Evolutionary conservation across 192 early-diverging fungal genomes (phyloP).

Genomic region (Pilaira anomala): DNA sequence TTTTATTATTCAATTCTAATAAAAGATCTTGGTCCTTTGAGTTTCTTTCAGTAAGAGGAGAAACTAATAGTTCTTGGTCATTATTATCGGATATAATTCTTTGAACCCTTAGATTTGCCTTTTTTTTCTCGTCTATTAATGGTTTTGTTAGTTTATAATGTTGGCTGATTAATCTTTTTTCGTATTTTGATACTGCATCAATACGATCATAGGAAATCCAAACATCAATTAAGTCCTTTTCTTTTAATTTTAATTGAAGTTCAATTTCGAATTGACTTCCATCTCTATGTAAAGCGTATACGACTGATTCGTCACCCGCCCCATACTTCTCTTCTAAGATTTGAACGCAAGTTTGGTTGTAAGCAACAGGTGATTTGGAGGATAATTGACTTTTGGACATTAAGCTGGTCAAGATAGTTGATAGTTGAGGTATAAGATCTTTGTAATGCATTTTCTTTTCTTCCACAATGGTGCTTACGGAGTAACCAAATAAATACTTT

Average conservation of each 20-base stretch:
- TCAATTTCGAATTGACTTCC: slow-evolving; percentile 56
- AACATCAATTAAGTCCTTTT: not conserved
- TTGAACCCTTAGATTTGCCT: no score
- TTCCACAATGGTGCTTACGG: slow-evolving; percentile 33
- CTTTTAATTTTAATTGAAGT: slow-evolving; percentile 43
- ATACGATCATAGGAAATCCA: not conserved
- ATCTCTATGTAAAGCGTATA: slow-evolving; percentile 57
- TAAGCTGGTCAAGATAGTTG: slow-evolving; percentile 42
- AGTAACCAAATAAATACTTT: slow-evolving; percentile 63
- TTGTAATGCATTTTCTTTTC: slow-evolving; percentile 48
- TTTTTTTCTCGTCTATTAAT: no score
- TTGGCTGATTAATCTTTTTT: not conserved
- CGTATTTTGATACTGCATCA: not conserved
- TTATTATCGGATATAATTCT: no score
- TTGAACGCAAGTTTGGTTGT: not conserved
- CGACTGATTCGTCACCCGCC: not conserved
- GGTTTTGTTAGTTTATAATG: no score
- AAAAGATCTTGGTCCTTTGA: no score
- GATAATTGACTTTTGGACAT: not conserved
- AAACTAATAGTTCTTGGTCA: no score
- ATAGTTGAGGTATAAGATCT: slow-evolving; percentile 57
- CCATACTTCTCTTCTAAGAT: no score
- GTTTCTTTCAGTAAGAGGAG: no score
- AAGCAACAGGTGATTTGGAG: not conserved
- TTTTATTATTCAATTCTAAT: no score